Evolutionary conservation across 208 protist species (phyloP).

Genomic region (Leishmania major): DNA sequence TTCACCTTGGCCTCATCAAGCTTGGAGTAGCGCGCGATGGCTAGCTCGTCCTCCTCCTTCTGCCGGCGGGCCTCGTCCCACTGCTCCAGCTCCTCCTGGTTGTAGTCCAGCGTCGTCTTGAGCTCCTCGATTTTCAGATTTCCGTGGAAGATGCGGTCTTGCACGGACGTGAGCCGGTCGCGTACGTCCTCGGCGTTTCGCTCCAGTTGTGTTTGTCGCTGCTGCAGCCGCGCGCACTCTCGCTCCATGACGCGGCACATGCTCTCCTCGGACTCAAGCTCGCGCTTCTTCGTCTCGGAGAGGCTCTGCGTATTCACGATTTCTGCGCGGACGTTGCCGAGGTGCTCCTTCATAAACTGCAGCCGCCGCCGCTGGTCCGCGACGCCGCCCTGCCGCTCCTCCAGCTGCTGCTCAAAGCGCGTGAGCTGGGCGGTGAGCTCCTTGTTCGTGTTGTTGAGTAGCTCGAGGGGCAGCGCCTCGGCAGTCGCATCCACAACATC

Average conservation of each 20-base stretch:
- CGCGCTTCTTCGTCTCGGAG: conserved; percentile 85
- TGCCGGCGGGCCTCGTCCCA: conserved; percentile 92
- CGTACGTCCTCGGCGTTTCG: conserved; percentile 58
- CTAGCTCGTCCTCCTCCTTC: conserved; percentile 94
- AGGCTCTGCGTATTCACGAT: conserved; percentile 91
- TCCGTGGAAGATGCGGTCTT: conserved; percentile 90
- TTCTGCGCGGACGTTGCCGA: conserved; percentile 90
- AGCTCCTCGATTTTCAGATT: conserved; percentile 93
- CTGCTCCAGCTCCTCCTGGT: conserved; percentile 95
- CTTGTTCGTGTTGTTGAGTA: conserved; percentile 89
- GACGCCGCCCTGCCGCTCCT: conserved; percentile 54
- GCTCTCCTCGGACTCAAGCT: conserved; percentile 92
- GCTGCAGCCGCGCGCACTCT: conserved; percentile 76
- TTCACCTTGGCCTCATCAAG: conserved; percentile 88
- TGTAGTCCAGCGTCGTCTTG: conserved; percentile 91
- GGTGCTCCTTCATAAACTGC: conserved; percentile 90
- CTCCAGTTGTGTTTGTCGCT: conserved; percentile 58
- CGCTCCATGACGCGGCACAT: conserved; percentile 89
- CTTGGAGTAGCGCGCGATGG: conserved; percentile 88
- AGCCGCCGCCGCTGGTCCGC: conserved; percentile 85
- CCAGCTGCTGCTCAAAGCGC: conserved; percentile 59
- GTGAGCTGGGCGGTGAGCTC: conserved; percentile 85
- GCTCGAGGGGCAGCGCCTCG: conserved; percentile 81
- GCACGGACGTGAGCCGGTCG: conserved; percentile 65
- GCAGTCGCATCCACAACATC: conserved; percentile 81